Evolutionary conservation across 2,329 filamentous ascomycete species (phyloP), one percentile per base, ranked within the genome.

Genomic region (Nectriaceae sp.): DNA sequence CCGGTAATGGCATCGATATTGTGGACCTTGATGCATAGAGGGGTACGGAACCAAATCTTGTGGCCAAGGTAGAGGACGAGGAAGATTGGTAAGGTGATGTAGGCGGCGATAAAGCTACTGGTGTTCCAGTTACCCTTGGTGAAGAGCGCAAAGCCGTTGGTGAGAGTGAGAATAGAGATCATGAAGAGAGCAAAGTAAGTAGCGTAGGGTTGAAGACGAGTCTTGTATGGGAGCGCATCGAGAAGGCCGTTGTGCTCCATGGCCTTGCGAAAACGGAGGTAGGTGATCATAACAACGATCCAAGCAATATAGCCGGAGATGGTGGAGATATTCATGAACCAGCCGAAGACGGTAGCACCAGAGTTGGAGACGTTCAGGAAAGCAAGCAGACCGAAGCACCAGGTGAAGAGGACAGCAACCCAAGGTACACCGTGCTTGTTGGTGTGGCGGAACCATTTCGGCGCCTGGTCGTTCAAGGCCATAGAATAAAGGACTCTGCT

Each of bases 241-340:
- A 42, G 40, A 54, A 87, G 66, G 44, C 74, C 73, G 59, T 83
- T 78, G 46, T 71, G 29, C 8, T 44, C 59, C 68, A 85, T 76
- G 6, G 83, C 84, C 52, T 72, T 69, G 47, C 78, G 76, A 70
- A 84, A 85, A 41, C 81, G 79, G 20, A 84, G 65, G 56, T 83
- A 84, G 2, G 79, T 82, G 53, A 82, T 64, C 60, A 80, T 71
- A 54, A 83, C 73, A 21, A 81, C 74, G 50, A 83, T 75, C 81
- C 81, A 85, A 22, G 78, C 80, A 58, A 85, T 77, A 61, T 78
- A 79, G 3, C 79, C 80, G 0, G 77, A 78, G 46, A 83, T 80
- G 49, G 79, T 88, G 15, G 83, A 85, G 45, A 89, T 77, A 62
- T 86, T 88, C 60, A 84, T 77, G 64, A 90, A 87, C 83, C 87